phyloP scores from a whole-genome alignment of 345 rosid species.

The Brassica cretica region DNA sequence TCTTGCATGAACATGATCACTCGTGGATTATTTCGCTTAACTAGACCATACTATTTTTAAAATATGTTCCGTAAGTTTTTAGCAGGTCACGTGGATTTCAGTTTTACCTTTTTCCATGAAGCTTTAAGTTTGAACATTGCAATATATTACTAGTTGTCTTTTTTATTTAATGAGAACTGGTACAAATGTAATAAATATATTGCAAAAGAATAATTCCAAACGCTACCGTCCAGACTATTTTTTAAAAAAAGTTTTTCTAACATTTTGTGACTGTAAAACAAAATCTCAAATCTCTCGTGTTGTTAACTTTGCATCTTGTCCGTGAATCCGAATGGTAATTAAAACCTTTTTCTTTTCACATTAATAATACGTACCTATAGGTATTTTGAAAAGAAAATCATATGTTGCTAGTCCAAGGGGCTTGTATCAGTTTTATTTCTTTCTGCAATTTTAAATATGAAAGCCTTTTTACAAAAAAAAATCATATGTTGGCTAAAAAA shows the following conservation, averaged over 20 bases:
- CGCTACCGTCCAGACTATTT: constrained; percentile 34
- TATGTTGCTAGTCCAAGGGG: too few species aligned
- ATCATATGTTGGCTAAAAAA: too few species aligned
- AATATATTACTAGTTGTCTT: constrained; percentile 34
- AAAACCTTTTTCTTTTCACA: not conserved
- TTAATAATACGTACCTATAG: not conserved
- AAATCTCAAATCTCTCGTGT: constrained; percentile 28
- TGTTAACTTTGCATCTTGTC: constrained; percentile 14
- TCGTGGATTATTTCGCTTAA: constrained; percentile 4
- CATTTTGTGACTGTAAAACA: constrained; percentile 11
- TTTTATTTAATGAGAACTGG: constrained; percentile 22
- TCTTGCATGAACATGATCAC: not conserved
- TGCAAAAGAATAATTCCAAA: constrained; percentile 39
- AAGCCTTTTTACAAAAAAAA: too few species aligned
- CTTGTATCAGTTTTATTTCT: too few species aligned
- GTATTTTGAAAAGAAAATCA: too few species aligned
- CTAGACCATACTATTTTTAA: not conserved
- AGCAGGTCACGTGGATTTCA: constrained; percentile 34
- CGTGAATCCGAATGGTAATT: constrained; percentile 21
- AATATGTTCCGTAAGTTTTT: constrained; percentile 2
- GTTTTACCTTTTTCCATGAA: constrained; percentile 16
- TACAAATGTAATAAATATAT: constrained; percentile 20
- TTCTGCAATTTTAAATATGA: too few species aligned
- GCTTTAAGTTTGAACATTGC: constrained; percentile 31
- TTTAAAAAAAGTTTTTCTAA: not conserved